Evolutionary conservation across 208 protist genomes (phyloP).

Genomic region (Trypanosoma mega): DNA sequence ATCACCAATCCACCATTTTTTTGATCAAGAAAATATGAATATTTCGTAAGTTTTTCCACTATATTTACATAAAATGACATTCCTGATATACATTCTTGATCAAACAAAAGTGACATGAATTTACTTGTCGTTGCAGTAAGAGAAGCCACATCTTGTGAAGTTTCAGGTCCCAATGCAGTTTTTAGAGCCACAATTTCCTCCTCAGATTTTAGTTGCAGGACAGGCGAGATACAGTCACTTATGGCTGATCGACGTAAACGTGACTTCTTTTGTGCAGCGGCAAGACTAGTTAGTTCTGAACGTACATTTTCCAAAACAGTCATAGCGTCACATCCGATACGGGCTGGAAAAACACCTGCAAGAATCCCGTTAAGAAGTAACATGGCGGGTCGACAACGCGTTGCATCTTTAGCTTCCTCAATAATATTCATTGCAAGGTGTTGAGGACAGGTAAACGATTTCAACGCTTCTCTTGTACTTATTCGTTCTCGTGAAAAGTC

Average conservation of each 20-base stretch:
- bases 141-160: conserved; percentile 53
- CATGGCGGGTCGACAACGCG: conserved; percentile 41
- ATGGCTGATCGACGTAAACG: conserved; percentile 63
- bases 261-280: conserved; percentile 58
- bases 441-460: conserved; percentile 31
- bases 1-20: conserved; percentile 40
- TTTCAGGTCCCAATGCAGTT: conserved; percentile 46
- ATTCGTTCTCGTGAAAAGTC: conserved; percentile 26
- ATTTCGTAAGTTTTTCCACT: conserved; percentile 45
- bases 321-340: conserved; percentile 70
- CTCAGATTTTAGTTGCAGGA: conserved; percentile 59
- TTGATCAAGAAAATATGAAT: conserved; percentile 20
- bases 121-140: conserved; percentile 40
- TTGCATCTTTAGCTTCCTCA: conserved; percentile 32
- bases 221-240: conserved; percentile 56
- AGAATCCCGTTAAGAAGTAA: conserved; percentile 49
- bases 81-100: conserved; percentile 56
- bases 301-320: conserved; percentile 59
- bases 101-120: conserved; percentile 75
- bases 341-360: conserved; percentile 49
- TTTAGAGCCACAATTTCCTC: conserved; percentile 57
- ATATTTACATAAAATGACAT: conserved; percentile 57
- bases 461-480: conserved; percentile 22
- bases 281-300: conserved; percentile 51
- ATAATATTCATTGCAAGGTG: conserved; percentile 75